These are phyloP conservation scores for Penicillium canescens DNA, from an alignment of 495 filamentous ascomycete species.

Conservation along the genomic window DNA sequence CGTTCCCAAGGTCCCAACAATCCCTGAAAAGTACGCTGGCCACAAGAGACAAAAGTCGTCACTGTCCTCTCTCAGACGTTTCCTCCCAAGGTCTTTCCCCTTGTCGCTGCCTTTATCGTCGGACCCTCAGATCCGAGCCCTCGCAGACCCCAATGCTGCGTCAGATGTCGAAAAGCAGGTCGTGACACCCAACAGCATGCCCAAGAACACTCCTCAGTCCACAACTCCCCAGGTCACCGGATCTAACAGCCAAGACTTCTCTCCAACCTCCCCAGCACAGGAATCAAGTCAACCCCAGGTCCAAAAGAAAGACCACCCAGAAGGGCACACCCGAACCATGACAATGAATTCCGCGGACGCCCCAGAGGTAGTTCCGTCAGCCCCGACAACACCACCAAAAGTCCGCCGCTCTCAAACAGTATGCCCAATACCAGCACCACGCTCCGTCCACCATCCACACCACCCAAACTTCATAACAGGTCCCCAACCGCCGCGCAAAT, in stretches of 20 bases:
- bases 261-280: constrained; percentile 1
- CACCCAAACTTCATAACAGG: constrained; percentile 27
- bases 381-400: constrained; percentile 25
- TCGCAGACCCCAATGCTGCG: constrained; percentile 32
- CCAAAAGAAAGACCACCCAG: not conserved
- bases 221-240: not conserved
- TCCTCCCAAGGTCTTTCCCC: constrained; percentile 38
- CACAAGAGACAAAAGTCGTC: constrained; percentile 43
- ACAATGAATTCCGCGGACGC: constrained; percentile 43
- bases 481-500: constrained; percentile 11
- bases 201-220: not conserved
- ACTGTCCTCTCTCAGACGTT: constrained; percentile 36
- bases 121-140: constrained; percentile 45
- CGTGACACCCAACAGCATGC: constrained; percentile 11
- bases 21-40: constrained; percentile 16
- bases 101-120: constrained; percentile 35
- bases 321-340: constrained; percentile 27
- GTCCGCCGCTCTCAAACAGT: constrained; percentile 35
- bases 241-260: not conserved
- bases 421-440: constrained; percentile 7
- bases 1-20: constrained; percentile 18
- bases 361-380: constrained; percentile 35
- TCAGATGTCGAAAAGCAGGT: constrained; percentile 35
- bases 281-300: not conserved
- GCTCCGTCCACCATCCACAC: constrained; percentile 30